Base-by-base conservation (phyloP, 2,329 filamentous ascomycete species). In the Cladosporium sp. region DNA sequence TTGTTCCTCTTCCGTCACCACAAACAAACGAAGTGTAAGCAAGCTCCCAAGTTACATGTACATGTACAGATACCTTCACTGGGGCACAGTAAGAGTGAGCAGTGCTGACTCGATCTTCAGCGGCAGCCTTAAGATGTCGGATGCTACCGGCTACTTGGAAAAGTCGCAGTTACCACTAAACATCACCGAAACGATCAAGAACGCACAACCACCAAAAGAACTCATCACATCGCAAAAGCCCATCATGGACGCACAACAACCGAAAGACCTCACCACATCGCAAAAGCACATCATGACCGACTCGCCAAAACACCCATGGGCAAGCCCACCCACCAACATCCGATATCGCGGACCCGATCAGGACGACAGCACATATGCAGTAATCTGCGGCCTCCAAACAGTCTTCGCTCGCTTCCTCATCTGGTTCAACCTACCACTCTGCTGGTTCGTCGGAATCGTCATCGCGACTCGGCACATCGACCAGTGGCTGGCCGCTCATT, bases 391-490 rank as follows among this genome's bases (percentile, higher is more conserved):
- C 36, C 51, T 64, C 8, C 51, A 52, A 34, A 57, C 61, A 3
- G 18, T 64, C 5, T 26, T 44, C 36, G 61, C 61, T 41, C 51
- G 61, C 18, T 64, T 64, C 28, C 51, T 54, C 61, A n/a, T 64
- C 24, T 64, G 61, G 61, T 44, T 64, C 51, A 64, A 64, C 11
- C 12, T 64, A 32, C 51, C 61, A 21, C 38, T 64, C 24, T 44
- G 49, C 34, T 64, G 61, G 61, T 44, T 55, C 36, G 51, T 64
- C 36, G 61, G 61, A n/a, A 24, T 41, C 26, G 24, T n/a, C 8
- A 32, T 64, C 10, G 49, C 36, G 15, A 64, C 34, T 44, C 51
- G 61, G 11, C 51, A 41, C 18, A 38, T 64, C 34, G 51, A 64
- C 15, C n/a, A 11, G 8, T 52, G 44, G 44, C 61, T 64, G 4